A percentile compares a stretch with the other conserved stretches of the same genome.
These are phyloP conservation scores for Marsdenia floribunda DNA, from an alignment of 257 asterid species.

Conservation along the genomic window DNA sequence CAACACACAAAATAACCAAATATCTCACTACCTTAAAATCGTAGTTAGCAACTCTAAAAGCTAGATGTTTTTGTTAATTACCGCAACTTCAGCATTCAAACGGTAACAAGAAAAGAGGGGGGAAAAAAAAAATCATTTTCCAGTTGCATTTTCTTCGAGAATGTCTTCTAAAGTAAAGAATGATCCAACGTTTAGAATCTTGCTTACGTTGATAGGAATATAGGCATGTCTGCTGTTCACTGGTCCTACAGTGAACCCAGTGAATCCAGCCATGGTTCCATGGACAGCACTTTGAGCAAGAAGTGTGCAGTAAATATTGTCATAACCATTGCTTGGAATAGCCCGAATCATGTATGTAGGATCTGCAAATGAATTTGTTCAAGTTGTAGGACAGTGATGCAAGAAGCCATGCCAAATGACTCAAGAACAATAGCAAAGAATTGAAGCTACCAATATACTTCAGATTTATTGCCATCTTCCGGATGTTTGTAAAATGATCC, in stretches of 20 bases:
- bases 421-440: neutral
- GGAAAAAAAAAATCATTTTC: neutral
- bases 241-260: conserved; percentile 96
- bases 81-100: neutral
- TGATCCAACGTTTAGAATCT: neutral
- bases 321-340: conserved; percentile 92
- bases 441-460: conserved; percentile 73
- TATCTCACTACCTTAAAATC: neutral
- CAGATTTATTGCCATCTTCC: conserved; percentile 64
- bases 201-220: conserved; percentile 81
- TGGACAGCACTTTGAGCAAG: conserved; percentile 94
- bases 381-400: conserved; percentile 1
- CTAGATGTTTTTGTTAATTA: neutral
- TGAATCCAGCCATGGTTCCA: conserved; percentile 97
- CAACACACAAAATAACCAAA: neutral
- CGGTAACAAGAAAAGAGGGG: neutral
- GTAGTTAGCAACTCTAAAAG: neutral
- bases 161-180: neutral
- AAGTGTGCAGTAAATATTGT: conserved; percentile 94
- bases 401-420: neutral
- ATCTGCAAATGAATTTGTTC: conserved; percentile 43
- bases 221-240: conserved; percentile 86
- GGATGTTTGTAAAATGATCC: conserved; percentile 79
- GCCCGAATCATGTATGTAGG: conserved; percentile 99
- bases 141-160: neutral